Evolutionary conservation across 2,329 filamentous ascomycete genomes (phyloP).

Genomic region (Alternaria brassicicola): DNA sequence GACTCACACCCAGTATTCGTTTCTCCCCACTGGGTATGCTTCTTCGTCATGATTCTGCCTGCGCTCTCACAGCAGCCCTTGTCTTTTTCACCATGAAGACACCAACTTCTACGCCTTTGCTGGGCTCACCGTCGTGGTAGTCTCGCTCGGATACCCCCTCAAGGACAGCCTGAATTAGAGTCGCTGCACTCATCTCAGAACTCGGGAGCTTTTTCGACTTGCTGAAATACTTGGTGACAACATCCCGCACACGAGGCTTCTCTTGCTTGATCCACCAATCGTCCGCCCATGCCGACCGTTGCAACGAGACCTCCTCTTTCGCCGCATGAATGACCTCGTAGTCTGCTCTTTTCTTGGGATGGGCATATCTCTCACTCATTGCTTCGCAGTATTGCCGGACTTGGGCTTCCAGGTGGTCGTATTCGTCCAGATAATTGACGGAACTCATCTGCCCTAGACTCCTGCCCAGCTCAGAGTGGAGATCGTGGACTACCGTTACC

Average conservation of each 20-base stretch:
- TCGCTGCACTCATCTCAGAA: constrained; percentile 58
- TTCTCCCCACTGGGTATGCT: background rate
- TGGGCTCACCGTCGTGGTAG: constrained; percentile 53
- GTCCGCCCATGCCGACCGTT: constrained; percentile 61
- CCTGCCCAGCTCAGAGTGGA: constrained; percentile 63
- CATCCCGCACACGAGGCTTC: constrained; percentile 62
- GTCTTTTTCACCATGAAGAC: constrained; percentile 54
- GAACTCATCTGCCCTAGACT: constrained; percentile 61
- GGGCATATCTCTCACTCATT: constrained; percentile 37
- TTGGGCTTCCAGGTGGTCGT: constrained; percentile 55
- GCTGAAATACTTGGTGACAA: constrained; percentile 54
- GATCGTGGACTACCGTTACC: constrained; percentile 63
- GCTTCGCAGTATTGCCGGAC: constrained; percentile 38
- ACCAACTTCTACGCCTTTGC: constrained; percentile 55
- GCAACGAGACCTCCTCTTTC: constrained; percentile 58
- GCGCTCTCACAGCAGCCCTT: constrained; percentile 7
- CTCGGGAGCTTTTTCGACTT: constrained; percentile 52
- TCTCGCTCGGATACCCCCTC: constrained; percentile 62
- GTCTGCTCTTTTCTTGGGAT: constrained; percentile 39
- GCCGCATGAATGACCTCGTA: constrained; percentile 58
- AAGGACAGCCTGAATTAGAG: constrained; percentile 64
- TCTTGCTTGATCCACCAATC: constrained; percentile 72
- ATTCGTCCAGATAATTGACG: constrained; percentile 61
- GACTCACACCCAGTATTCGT: background rate
- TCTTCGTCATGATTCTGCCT: constrained; percentile 1